phyloP scores from a whole-genome alignment of 2,329 filamentous ascomycete genomes.

The Neonectria coccinea region DNA sequence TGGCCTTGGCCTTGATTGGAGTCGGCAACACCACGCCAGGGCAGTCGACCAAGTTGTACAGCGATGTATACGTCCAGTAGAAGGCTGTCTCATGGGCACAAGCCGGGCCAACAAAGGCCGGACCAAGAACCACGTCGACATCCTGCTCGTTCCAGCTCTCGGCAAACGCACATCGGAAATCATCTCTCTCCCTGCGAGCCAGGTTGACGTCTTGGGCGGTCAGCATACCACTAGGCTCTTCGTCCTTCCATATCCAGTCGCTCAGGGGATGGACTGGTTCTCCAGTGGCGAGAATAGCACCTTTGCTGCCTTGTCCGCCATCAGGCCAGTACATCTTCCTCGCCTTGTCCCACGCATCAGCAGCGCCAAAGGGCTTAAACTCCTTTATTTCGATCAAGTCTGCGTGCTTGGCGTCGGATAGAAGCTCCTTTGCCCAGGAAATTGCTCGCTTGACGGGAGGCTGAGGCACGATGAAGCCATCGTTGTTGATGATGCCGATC shows the following conservation, averaged over 20 bases:
- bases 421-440: conserved; percentile 47
- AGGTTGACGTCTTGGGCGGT: conserved; percentile 31
- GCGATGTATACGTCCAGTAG: conserved; percentile 54
- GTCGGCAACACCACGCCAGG: conserved; percentile 47
- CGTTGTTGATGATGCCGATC: conserved; percentile 56
- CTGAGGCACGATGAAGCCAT: conserved; percentile 53
- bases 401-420: conserved; percentile 35
- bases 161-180: conserved; percentile 49
- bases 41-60: conserved; percentile 54
- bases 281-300: conserved; percentile 50
- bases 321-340: conserved; percentile 61
- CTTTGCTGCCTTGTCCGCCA: conserved; percentile 49
- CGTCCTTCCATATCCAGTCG: conserved; percentile 53
- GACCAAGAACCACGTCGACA: conserved; percentile 53
- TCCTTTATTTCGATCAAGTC: conserved; percentile 48
- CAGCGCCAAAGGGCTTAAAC: conserved; percentile 49
- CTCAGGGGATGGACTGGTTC: conserved; percentile 61
- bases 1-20: conserved; percentile 45
- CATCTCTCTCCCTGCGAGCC: conserved; percentile 42
- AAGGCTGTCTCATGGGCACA: conserved; percentile 51
- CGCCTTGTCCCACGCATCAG: conserved; percentile 49
- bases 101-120: conserved; percentile 53
- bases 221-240: conserved; percentile 38
- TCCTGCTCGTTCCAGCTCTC: conserved; percentile 51
- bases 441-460: conserved; percentile 54